Evolutionary conservation across 176 grass and related monocot species (phyloP).

Genomic region (Areca catechu): DNA sequence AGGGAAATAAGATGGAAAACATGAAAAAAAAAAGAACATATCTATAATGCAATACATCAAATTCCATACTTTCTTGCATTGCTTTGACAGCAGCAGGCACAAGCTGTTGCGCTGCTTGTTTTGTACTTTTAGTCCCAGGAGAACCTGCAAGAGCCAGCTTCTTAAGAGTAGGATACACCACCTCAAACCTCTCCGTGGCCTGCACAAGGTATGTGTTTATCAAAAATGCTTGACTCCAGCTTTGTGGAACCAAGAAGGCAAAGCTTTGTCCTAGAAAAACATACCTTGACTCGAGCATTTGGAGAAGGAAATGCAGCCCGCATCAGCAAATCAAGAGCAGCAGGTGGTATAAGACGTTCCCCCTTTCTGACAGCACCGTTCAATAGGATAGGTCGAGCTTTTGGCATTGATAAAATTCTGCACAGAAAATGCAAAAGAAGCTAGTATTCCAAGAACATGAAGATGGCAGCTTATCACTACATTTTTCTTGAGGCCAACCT

Average conservation of each 20-base stretch:
- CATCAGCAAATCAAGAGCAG: slow-evolving; percentile 69
- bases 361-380: slow-evolving; percentile 87
- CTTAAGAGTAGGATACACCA: slow-evolving; percentile 74
- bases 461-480: too few relatives aligned
- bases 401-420: slow-evolving; percentile 60
- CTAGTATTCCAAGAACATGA: not conserved
- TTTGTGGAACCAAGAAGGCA: too few relatives aligned
- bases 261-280: not conserved
- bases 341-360: slow-evolving; percentile 67
- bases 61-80: slow-evolving; percentile 77
- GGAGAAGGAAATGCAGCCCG: slow-evolving; percentile 52
- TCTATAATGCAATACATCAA: too few relatives aligned
- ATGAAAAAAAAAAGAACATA: too few relatives aligned
- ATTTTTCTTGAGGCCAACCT: slow-evolving; percentile 32
- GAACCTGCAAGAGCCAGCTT: slow-evolving; percentile 77
- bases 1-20: too few relatives aligned
- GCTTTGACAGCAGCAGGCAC: slow-evolving; percentile 62
- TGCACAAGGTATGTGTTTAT: slow-evolving; percentile 14
- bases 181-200: slow-evolving; percentile 95
- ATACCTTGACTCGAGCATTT: slow-evolving; percentile 59
- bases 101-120: slow-evolving; percentile 78
- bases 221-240: too few relatives aligned
- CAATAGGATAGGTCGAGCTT: slow-evolving; percentile 68
- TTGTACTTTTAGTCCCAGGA: slow-evolving; percentile 71
- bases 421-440: slow-evolving; percentile 11